Percentiles rank a stretch among this genome's conserved stretches.
Conservation (phyloP, 495 filamentous ascomycete genomes). For the Xylaria cubensis region DNA sequence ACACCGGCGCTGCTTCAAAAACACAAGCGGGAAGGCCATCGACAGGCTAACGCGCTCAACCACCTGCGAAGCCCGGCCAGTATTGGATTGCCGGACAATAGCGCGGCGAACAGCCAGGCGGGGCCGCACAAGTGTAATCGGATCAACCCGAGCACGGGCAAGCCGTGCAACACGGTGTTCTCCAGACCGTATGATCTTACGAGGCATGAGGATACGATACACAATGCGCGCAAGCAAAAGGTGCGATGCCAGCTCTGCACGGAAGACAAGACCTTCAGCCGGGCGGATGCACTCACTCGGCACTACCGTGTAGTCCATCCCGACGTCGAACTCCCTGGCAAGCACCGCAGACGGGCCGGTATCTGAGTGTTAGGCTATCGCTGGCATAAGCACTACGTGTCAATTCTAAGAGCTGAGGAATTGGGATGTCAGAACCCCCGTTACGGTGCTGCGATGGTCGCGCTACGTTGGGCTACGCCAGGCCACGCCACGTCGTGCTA, state of each 20-base stretch:
- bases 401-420: not conserved
- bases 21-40: slow-evolving; percentile 93
- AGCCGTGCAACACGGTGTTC: slow-evolving; percentile 95
- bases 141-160: slow-evolving; percentile 93
- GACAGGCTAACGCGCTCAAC: slow-evolving; percentile 61
- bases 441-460: not conserved
- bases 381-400: slow-evolving; percentile 26
- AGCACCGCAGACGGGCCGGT: slow-evolving; percentile 54
- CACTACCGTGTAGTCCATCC: slow-evolving; percentile 93
- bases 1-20: slow-evolving; percentile 86
- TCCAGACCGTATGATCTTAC: slow-evolving; percentile 98
- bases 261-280: slow-evolving; percentile 96
- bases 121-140: slow-evolving; percentile 90
- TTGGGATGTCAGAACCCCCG: not conserved
- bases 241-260: slow-evolving; percentile 93
- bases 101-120: slow-evolving; percentile 73
- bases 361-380: slow-evolving; percentile 30
- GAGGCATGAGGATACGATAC: slow-evolving; percentile 95
- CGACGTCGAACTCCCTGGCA: slow-evolving; percentile 80
- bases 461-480: not conserved
- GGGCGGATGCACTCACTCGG: slow-evolving; percentile 88
- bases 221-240: slow-evolving; percentile 93
- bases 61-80: slow-evolving; percentile 37
- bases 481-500: slow-evolving; percentile 18
- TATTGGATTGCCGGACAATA: slow-evolving; percentile 21